Evolutionary conservation across 805 yeast genomes (phyloP).

Genomic region (Ogataea nitratoaversa): DNA sequence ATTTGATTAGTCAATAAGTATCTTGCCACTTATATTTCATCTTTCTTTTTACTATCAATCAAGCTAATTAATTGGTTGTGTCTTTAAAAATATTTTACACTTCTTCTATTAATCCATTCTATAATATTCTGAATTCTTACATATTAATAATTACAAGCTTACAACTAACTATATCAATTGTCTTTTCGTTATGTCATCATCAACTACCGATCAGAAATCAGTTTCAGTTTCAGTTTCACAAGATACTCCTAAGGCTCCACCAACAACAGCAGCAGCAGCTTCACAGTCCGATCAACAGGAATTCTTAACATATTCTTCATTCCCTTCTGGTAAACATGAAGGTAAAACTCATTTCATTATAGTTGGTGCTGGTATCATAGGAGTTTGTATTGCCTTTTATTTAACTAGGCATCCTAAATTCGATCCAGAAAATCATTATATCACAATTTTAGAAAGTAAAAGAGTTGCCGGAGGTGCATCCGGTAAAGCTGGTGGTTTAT

Average conservation of each 20-base stretch:
- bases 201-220: too few species aligned
- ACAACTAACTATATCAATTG: too few species aligned
- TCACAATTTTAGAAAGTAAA: conserved; percentile 82
- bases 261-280: too few species aligned
- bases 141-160: too few species aligned
- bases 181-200: too few species aligned
- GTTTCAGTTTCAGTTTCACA: neutral
- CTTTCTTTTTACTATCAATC: too few species aligned
- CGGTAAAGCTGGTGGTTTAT: conserved; percentile 95
- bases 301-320: conserved; percentile 30
- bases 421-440: conserved; percentile 67
- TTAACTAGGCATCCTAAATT: conserved; percentile 78
- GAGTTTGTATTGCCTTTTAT: conserved; percentile 91
- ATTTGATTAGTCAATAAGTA: too few species aligned
- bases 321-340: conserved; percentile 45
- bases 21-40: too few species aligned
- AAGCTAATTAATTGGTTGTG: too few species aligned
- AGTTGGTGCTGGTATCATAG: conserved; percentile 95
- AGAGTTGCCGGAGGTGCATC: conserved; percentile 96
- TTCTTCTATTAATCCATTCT: too few species aligned
- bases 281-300: conserved; percentile 28
- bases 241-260: conserved; percentile 7
- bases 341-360: conserved; percentile 75
- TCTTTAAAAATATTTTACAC: too few species aligned
- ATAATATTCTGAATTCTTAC: too few species aligned